Evolutionary conservation across 2,329 filamentous ascomycete genomes (phyloP), one percentile per base, ranked within the genome.

Genomic region (Trichoderma citrinoviride): DNA sequence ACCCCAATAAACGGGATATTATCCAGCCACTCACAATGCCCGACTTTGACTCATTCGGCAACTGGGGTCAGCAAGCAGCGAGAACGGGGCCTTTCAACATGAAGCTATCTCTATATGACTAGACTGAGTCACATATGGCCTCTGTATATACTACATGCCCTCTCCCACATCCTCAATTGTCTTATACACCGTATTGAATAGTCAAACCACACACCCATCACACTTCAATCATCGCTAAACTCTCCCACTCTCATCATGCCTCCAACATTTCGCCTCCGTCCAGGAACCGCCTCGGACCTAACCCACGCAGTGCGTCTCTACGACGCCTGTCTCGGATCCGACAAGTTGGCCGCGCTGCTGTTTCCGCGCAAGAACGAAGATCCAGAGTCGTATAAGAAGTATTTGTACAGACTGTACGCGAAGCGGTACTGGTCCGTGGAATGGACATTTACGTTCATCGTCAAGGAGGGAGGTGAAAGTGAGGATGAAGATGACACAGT

Each of bases 381-480:
- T 53, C 69, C 71, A 25, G 60, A 63, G 12, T 69, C 70, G 21
- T 68, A 71, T 14, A 41, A 56, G 21, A 60, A 65, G 2, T 71
- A 70, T 67, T 19, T 75, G 40, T 17, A 62, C 41, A 71, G 74
- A 58, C 68, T 73, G 49, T 77, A 77, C 52, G 64, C 67, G 53
- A 41, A 68, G 21, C 71, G 77, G 29, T 77, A 72, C 65, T 78
- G 76, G 76, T 71, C 71, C 1, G 67, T 70, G 4, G 73, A 75
- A 21, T 78, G 73, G 55, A 41, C 68, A 52, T 70, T 78, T 19
- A 70, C 71, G 19, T 54, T n/a, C 49, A 55, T 73, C 6, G 70
- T 72, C 50, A 68, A 66, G 27, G 64, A 70, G 4, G 64, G 6
- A 27, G 52, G 12, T 12, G 67, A 65, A 7, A 65, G 8, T 10